Evolutionary conservation across 73 alveolate genomes (phyloP), one percentile per base, ranked within the genome.

Genomic region (Paramecium pentaurelia): DNA sequence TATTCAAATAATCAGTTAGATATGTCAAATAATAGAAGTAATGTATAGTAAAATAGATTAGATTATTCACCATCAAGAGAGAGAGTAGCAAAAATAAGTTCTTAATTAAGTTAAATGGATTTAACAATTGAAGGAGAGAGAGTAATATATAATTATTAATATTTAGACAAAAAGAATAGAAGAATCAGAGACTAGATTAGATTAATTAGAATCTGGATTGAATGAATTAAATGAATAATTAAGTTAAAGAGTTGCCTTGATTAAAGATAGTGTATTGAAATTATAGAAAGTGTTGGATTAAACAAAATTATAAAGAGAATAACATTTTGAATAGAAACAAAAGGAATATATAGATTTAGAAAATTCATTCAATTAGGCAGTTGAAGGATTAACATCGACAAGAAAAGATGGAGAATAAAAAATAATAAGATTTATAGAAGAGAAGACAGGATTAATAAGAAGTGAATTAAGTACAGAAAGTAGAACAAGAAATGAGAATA

Each of bases 351-450:
- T 77, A 22, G 89, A 77, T 77, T 32, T 77, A 16, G 89, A 77
- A 45, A 77, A 77, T 77, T 22, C 30, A 77, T 77, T 77, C 89
- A 77, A 18, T 77, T 18, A 25, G 8, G 89, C 89, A 22, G 49
- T 77, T 22, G 89, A 77, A 16, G 71, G 89, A 40, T 42, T 77
- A n/a, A 77, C 89, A 38, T 38, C 32, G 59, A 80, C 89, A 36
- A 75, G 94, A 70, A 88, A 71, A 77, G 94, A 88, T 38, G 86
- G 86, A 70, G 94, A 88, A 70, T 58, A 75, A 44, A 88, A 88
- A 60, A 70, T 88, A 16, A 60, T 88, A 3, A 64, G 94, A 64
- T 42, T 70, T 64, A 70, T 88, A 28, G 94, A 88, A 71, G 94
- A 88, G 25, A 88, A 88, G 40, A 70, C 86, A n/a, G 73, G 89